Evolutionary conservation across 805 yeast species (phyloP), one percentile per base, ranked within the genome.

Genomic region (Wickerhamomyces ciferrii): DNA sequence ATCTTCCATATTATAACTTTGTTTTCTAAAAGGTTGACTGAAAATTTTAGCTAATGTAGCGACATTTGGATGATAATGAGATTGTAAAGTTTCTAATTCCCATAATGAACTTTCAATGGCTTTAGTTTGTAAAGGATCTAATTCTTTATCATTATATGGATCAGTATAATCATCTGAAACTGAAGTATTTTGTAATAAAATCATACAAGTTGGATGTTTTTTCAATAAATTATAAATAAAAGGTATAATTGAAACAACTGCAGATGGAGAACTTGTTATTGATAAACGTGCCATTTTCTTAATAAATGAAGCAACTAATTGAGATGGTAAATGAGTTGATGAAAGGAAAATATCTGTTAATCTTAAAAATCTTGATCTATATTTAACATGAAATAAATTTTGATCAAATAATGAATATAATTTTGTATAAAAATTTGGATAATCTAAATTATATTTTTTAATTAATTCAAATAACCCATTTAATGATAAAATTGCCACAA

Each of bases 21-120:
- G 82, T 63, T 94, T 94, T 60, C 83, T 79, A 69, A 90, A 92
- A 3, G 97, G 97, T 66, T 94, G 97, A 18, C 82, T 75, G 60
- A 87, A 86, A 27, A 94, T 87, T 61, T 81, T 84, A 17, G 97
- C 97, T 55, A 94, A 71, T 0, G 97, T 85, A 1, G 97, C 92
- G 13, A 94, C 89, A 58, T 94, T 94, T 15, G 98, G 97, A 67
- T 94, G 98, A 61, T 90, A 92, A 62, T 94, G 99, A 13, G 78
- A 66, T 70, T 83, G 79, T 47, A 87, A 67, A 0, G 96, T 74
- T 48, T 86, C 87, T 47, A 92, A 62, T 65, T 94, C 99, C 99
- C 99, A 94, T 42, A 91, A 66, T 0, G 97, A 91, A 1, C 96
- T 87, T 8, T 77, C 83, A 32, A 91, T 69, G 4, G 98, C 97